phyloP scores from a whole-genome alignment of 352 stramenopile genomes.

The Phytophthora multivora region DNA sequence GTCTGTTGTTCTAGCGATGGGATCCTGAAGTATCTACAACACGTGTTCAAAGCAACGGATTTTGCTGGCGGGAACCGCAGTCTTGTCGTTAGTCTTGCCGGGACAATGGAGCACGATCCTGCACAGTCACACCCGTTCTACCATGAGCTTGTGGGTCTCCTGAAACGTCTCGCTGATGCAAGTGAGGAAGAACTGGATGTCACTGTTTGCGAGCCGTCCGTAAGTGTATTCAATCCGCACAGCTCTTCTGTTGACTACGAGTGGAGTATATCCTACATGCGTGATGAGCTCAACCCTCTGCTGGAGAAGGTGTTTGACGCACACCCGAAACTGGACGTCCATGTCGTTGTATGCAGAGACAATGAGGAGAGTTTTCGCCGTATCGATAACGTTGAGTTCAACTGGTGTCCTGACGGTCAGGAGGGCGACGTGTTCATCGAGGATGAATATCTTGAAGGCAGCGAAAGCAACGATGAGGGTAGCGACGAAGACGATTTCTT shows the following conservation, averaged over 20 bases:
- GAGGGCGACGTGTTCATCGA: conserved; percentile 29
- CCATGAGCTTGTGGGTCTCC: conserved; percentile 29
- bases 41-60: conserved; percentile 19
- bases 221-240: conserved; percentile 34
- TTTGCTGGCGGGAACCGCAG: conserved; percentile 18
- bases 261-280: conserved; percentile 29
- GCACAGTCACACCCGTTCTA: conserved; percentile 36
- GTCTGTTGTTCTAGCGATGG: conserved; percentile 43
- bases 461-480: conserved; percentile 4
- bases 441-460: conserved; percentile 23
- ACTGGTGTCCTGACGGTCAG: conserved; percentile 27
- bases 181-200: conserved; percentile 18
- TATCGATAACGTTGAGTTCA: conserved; percentile 31
- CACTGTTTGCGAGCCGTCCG: conserved; percentile 19
- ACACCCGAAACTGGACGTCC: conserved; percentile 26
- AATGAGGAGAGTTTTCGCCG: conserved; percentile 23
- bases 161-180: conserved; percentile 24
- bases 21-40: conserved; percentile 43
- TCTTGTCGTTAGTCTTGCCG: conserved; percentile 33
- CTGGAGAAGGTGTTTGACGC: conserved; percentile 26
- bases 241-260: conserved; percentile 20
- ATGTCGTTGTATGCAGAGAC: conserved; percentile 27
- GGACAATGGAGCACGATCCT: conserved; percentile 33
- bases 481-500: conserved; percentile 26
- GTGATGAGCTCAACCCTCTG: conserved; percentile 42